A percentile compares a stretch with the other conserved stretches of the same genome.
Evolutionary conservation across 495 filamentous ascomycete genomes (phyloP).

Genomic region (Cudoniella acicularis): DNA sequence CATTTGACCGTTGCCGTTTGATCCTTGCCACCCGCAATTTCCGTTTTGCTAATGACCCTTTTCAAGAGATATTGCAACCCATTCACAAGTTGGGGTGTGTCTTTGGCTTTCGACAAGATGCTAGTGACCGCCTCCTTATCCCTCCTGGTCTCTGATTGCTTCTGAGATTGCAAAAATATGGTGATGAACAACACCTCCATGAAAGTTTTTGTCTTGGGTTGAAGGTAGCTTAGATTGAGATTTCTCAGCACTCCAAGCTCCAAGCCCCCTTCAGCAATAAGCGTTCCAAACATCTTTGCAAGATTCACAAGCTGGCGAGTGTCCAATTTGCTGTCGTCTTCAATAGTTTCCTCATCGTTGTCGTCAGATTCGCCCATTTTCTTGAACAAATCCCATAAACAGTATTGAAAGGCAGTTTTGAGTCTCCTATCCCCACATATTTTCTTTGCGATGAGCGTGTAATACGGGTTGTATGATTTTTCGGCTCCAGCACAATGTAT

Average conservation of each 20-base stretch:
- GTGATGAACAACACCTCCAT: slow-evolving; percentile 77
- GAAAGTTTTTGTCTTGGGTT: slow-evolving; percentile 70
- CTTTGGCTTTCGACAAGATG: slow-evolving; percentile 59
- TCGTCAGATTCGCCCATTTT: slow-evolving; percentile 72
- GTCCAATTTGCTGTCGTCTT: slow-evolving; percentile 49
- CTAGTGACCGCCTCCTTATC: slow-evolving; percentile 56
- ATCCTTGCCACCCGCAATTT: slow-evolving; percentile 58
- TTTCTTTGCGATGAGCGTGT: slow-evolving; percentile 74
- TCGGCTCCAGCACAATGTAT: slow-evolving; percentile 85
- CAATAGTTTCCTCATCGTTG: slow-evolving; percentile 46
- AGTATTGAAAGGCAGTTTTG: slow-evolving; percentile 78
- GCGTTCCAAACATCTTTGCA: slow-evolving; percentile 76
- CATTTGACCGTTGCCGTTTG: slow-evolving; percentile 63
- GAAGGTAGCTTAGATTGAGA: slow-evolving; percentile 74
- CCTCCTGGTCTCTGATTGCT: slow-evolving; percentile 27
- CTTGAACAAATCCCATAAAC: slow-evolving; percentile 84
- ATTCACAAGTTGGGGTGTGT: slow-evolving; percentile 58
- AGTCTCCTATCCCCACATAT: slow-evolving; percentile 69
- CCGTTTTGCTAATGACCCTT: slow-evolving; percentile 70
- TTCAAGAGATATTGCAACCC: slow-evolving; percentile 76
- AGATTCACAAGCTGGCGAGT: slow-evolving; percentile 78
- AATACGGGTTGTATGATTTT: slow-evolving; percentile 86
- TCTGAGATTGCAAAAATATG: slow-evolving; percentile 56
- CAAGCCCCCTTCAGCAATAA: slow-evolving; percentile 66
- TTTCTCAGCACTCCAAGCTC: slow-evolving; percentile 64